A percentile compares a stretch with the other conserved stretches of the same genome.
Evolutionary conservation across 805 yeast genomes (phyloP).

Genomic region (Lipomyces sp.): DNA sequence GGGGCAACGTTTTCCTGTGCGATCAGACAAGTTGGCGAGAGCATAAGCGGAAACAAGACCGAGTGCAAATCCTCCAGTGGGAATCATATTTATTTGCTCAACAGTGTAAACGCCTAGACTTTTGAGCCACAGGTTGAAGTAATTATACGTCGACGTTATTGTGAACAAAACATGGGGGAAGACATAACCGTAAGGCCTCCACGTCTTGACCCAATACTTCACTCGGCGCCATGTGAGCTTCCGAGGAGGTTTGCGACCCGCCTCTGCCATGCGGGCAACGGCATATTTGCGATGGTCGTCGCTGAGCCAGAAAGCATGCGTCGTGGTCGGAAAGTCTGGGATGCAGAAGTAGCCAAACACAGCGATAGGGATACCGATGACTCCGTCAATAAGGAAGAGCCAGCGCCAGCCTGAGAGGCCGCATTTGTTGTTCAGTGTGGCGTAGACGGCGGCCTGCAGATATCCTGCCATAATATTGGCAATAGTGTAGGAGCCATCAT

Average conservation of each 20-base stretch:
- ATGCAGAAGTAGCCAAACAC: slow-evolving; percentile 21
- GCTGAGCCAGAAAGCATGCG: slow-evolving; percentile 23
- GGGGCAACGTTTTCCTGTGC: slow-evolving; percentile 42
- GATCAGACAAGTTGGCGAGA: slow-evolving; percentile 43
- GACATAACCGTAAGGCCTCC: slow-evolving; percentile 25
- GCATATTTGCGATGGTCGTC: slow-evolving; percentile 12
- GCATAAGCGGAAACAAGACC: slow-evolving; percentile 43
- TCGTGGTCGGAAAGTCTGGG: slow-evolving; percentile 27
- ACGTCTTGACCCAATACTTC: slow-evolving; percentile 13
- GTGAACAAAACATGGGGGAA: slow-evolving; percentile 15
- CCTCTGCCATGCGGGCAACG: slow-evolving; percentile 22
- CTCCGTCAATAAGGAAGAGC: slow-evolving; percentile 52
- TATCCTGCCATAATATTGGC: slow-evolving; percentile 62
- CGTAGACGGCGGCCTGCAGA: slow-evolving; percentile 57
- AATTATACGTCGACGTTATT: slow-evolving; percentile 27
- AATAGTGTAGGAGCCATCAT: slow-evolving; percentile 41
- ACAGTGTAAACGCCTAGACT: slow-evolving; percentile 39
- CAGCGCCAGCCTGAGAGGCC: slow-evolving; percentile 48
- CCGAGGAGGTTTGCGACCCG: slow-evolving; percentile 21
- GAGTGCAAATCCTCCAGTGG: slow-evolving; percentile 45
- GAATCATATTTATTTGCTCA: slow-evolving; percentile 43
- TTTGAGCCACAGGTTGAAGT: slow-evolving; percentile 46
- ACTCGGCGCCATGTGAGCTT: slow-evolving; percentile 22
- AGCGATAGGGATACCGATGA: slow-evolving; percentile 42
- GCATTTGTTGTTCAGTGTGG: slow-evolving; percentile 30